Evolutionary conservation across 192 early-diverging fungal genomes (phyloP).

Genomic region (Physocladia obscura): DNA sequence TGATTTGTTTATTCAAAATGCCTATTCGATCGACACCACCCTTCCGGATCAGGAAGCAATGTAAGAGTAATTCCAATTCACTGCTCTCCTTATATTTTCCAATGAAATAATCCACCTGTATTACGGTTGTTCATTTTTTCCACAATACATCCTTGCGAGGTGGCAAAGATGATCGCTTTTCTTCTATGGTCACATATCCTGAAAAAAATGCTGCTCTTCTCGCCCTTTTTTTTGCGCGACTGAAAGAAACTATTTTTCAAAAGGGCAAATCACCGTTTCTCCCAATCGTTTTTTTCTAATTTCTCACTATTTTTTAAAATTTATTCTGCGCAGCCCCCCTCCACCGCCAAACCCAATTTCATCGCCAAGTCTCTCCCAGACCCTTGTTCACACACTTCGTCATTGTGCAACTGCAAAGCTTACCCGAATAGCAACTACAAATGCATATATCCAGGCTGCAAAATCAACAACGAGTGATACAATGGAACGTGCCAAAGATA

Average conservation of each 20-base stretch:
- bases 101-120: not conserved
- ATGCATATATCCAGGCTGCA: constrained; percentile 21
- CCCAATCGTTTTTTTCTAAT: not conserved
- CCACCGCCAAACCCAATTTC: constrained; percentile 1
- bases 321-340: constrained; percentile 7
- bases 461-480: constrained; percentile 13
- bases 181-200: not conserved
- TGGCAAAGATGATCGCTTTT: not conserved
- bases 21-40: constrained; percentile 24
- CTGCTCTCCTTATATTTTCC: not conserved
- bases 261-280: too few species aligned
- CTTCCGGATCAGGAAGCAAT: constrained; percentile 21
- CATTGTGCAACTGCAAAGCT: constrained; percentile 7
- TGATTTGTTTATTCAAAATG: constrained; percentile 27
- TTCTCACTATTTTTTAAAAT: not conserved
- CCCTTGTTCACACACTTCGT: constrained; percentile 13
- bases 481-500: not conserved
- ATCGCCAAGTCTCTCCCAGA: not conserved
- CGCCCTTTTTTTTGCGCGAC: too few species aligned
- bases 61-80: not conserved
- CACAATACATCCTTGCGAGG: not conserved
- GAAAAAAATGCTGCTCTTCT: not conserved
- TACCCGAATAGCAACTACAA: constrained; percentile 10
- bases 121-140: not conserved
- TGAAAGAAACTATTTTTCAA: too few species aligned